Conservation (phyloP, 768 basidiomycete species). For the Austroboletus festivus region DNA sequence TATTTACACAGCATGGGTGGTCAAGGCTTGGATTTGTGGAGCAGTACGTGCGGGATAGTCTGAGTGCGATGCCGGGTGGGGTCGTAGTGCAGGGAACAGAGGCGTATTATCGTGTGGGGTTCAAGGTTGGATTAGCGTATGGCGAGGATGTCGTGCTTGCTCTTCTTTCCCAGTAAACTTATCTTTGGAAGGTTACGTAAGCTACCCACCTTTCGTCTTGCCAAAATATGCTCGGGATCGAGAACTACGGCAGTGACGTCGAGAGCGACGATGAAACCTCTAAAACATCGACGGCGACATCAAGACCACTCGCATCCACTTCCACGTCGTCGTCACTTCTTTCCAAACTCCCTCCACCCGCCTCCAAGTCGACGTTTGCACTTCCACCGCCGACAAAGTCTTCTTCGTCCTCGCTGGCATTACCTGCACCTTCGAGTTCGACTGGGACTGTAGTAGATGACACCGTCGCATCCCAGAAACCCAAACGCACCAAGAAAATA, state of each 20-base stretch:
- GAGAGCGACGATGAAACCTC: constrained; percentile 50
- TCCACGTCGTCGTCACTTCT: constrained; percentile 17
- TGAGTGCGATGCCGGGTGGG: constrained; percentile 17
- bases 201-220: neutral
- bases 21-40: constrained; percentile 58
- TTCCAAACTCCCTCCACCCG: constrained; percentile 24
- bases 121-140: constrained; percentile 14
- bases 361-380: constrained; percentile 33
- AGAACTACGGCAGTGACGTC: constrained; percentile 72
- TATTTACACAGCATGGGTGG: constrained; percentile 48
- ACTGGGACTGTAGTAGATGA: neutral
- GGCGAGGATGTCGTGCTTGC: constrained; percentile 13
- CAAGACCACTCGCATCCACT: neutral
- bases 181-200: too few species aligned
- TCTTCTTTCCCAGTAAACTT: too few species aligned
- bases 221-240: constrained; percentile 64
- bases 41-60: constrained; percentile 55
- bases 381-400: constrained; percentile 37
- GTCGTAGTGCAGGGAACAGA: constrained; percentile 7
- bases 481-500: constrained; percentile 42
- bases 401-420: constrained; percentile 23
- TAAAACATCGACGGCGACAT: constrained; percentile 3
- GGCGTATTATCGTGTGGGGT: constrained; percentile 10
- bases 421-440: constrained; percentile 24
- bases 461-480: constrained; percentile 26